Evolutionary conservation across 192 early-diverging fungal species (phyloP), one percentile per base, ranked within the genome.

Genomic region (Gaertneriomyces semiglobifer): DNA sequence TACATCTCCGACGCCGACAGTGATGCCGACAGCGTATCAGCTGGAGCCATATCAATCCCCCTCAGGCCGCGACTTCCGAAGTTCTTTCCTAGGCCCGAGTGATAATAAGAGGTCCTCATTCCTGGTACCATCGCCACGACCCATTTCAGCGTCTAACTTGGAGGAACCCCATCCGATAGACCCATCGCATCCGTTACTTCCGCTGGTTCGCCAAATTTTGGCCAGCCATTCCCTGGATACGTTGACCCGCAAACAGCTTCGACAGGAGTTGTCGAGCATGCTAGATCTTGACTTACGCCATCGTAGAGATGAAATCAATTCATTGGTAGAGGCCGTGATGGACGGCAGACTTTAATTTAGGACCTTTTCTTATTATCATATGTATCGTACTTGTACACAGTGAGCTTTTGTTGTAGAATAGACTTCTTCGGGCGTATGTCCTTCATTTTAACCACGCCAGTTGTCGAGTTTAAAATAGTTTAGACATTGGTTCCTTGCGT

Each of bases 231-330:
- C 97, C 66, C 74, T 98, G 57, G 96, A 95, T 94, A 90, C 87
- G 19, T 88, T 97, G 52, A 98, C 96, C 46, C 95, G 95, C 81
- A 97, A 97, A 78, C 86, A 89, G 68, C 89, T 96, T 58, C 82
- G 90, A 7, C 84, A 89, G 42, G 82, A 86, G 57, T 63, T 93
- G 43, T 76, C 81, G 7, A 71, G 67, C 3, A 65, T 83, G 25
- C 93, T 91, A 73, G 85, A 86, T 18, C 55, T 86, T 9, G 90
- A 95, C 53, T 66, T 95, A 75, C 64, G 70, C 1, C 43, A 65
- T 7, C 71, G 83, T 61, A 86, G 86, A 63, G 86, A 81, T 16
- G 91, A 89, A 74, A 92, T 95, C 58, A 89, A 86, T 63, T 72
- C 81, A 46, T 66, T 67, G 4, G 86, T 95, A 38, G 89, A 92